Conservation (phyloP, 805 yeast genomes). For the Candida krabiensis region DNA sequence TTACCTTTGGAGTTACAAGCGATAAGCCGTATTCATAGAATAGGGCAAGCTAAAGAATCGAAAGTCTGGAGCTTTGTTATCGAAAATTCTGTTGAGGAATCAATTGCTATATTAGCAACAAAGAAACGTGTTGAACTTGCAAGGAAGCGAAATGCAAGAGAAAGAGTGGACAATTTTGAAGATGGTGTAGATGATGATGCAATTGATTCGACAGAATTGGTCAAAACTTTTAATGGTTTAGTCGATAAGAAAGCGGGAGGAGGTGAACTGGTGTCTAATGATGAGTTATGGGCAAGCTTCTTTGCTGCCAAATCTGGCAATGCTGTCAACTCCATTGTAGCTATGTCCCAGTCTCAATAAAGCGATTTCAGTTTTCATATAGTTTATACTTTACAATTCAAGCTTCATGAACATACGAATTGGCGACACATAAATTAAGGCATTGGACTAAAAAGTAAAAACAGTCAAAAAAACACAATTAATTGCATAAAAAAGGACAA, state of each 20-base stretch:
- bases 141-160: constrained; percentile 23
- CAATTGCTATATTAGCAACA: constrained; percentile 69
- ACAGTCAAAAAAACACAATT: constrained; percentile 17
- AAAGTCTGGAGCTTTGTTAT: constrained; percentile 92
- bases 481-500: constrained; percentile 10
- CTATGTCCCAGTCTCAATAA: not conserved
- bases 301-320: constrained; percentile 39
- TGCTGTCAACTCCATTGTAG: constrained; percentile 12
- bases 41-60: constrained; percentile 82
- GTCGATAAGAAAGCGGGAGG: constrained; percentile 45
- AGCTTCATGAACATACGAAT: no score
- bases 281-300: constrained; percentile 64
- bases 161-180: constrained; percentile 8
- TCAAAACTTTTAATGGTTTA: constrained; percentile 50
- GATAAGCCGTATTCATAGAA: constrained; percentile 85
- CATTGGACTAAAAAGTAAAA: constrained; percentile 22
- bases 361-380: no score
- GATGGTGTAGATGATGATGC: constrained; percentile 35
- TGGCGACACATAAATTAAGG: no score
- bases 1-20: constrained; percentile 90
- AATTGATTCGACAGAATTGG: constrained; percentile 56
- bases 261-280: constrained; percentile 59
- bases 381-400: no score
- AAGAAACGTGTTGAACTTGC: constrained; percentile 52
- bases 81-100: constrained; percentile 83